These are phyloP conservation scores for Pseudonitzschia multistriata DNA, from an alignment of 108 stramenopile genomes.

Conservation along the genomic window DNA sequence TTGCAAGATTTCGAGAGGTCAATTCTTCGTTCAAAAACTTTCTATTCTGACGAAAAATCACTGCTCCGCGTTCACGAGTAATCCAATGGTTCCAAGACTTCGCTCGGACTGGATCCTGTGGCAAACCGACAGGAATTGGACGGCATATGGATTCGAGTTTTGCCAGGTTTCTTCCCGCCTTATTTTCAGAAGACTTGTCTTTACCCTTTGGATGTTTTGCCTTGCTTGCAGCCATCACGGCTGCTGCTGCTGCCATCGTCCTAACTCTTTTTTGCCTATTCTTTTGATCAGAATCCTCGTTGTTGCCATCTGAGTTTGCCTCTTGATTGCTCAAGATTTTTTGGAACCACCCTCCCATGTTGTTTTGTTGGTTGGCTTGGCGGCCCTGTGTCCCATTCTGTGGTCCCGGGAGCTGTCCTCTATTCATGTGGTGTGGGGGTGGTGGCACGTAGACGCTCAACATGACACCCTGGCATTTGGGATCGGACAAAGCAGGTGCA, in stretches of 20 bases:
- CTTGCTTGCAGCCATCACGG: slow-evolving; percentile 57
- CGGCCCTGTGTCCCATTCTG: slow-evolving; percentile 20
- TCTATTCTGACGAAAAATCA: slow-evolving; percentile 75
- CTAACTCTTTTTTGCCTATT: slow-evolving; percentile 45
- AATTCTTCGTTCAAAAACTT: slow-evolving; percentile 55
- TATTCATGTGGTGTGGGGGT: slow-evolving; percentile 56
- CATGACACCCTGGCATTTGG: slow-evolving; percentile 90
- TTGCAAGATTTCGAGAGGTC: slow-evolving; percentile 44
- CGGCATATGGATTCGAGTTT: slow-evolving; percentile 70
- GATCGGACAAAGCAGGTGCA: slow-evolving; percentile 86
- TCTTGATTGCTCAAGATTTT: slow-evolving; percentile 59
- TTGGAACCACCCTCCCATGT: slow-evolving; percentile 77
- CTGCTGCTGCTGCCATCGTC: slow-evolving; percentile 76
- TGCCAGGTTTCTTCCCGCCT: slow-evolving; percentile 58
- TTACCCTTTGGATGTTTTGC: slow-evolving; percentile 41
- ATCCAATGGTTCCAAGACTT: slow-evolving; percentile 83
- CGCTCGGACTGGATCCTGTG: slow-evolving; percentile 80
- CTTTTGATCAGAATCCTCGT: slow-evolving; percentile 31
- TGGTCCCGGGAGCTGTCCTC: slow-evolving; percentile 59
- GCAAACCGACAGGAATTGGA: slow-evolving; percentile 51
- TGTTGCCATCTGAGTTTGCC: slow-evolving; percentile 11
- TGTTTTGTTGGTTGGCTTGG: slow-evolving; percentile 25
- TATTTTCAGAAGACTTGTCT: slow-evolving; percentile 50
- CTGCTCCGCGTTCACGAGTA: slow-evolving; percentile 64
- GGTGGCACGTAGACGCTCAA: slow-evolving; percentile 88